Base-by-base conservation (phyloP, 2,329 filamentous ascomycete genomes). In the Truncatella angustata region DNA sequence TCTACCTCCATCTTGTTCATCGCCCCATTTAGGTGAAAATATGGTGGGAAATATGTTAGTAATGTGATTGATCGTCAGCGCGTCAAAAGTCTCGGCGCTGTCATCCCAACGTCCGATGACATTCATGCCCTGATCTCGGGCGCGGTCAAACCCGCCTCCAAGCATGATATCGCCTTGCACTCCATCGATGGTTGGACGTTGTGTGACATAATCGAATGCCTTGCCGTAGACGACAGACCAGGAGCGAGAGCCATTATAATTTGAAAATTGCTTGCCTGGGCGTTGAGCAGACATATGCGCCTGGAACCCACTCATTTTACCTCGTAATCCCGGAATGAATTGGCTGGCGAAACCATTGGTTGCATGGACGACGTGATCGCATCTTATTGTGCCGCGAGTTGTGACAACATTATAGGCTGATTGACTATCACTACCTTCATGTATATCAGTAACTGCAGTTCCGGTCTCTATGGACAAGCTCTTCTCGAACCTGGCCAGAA, bases 271-370 rank as follows among this genome's bases (percentile, higher is more conserved):
- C 9, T 44, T 16, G 3, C 73, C 72, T 1, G 78, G 73, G 1
- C 63, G 60, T 56, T 82, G 78, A 0, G 76, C 74, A 0, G 75
- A 73, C 77, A 82, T 81, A 51, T 78, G 75, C 4, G 68, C 76
- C 3, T 76, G 65, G 0, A 72, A 54, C 0, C 77, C 71, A 0
- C 74, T 71, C n/a, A 80, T 60, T 37, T 70, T 73, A 7, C 72
- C 70, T 3, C 71, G 67, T 1, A 84, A 66, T 0, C 69, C 72
- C 0, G 81, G 79, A 3, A 84, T 59, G 1, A 85, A 72, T 47
- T 81, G 73, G 0, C 73, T 63, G 0, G 77, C 71, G 56, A 78
- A 78, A 4, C 70, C 79, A 55, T 86, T 85, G 1, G 80, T 85
- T 6, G 79, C 78, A 56, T 86, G 79, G 2, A 85, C 70, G 1